Conservation (phyloP, 371 early-diverging fungal species). For the Zancudomyces culisetae region DNA sequence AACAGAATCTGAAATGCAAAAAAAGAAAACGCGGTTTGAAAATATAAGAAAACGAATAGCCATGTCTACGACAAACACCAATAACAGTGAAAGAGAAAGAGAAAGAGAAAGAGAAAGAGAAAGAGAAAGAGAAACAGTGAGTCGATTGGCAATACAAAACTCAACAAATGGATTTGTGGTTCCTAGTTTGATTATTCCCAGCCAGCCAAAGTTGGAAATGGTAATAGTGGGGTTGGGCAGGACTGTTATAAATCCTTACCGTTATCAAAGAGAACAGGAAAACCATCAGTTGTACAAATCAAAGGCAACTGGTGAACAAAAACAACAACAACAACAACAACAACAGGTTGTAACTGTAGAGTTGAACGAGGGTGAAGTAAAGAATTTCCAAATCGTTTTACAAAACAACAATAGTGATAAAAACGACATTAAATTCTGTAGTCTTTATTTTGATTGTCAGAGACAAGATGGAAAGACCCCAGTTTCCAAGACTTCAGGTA, state of each 20-base stretch:
- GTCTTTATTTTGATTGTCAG: not conserved
- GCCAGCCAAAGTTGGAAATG: slow-evolving; percentile 1
- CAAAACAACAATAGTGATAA: not conserved
- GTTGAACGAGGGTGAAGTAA: not conserved
- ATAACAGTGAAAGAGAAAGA: no score
- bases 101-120: not conserved
- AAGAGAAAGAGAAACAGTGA: not conserved
- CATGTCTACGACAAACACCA: no score
- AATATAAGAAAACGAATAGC: not conserved
- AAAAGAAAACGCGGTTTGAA: not conserved
- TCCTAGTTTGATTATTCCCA: not conserved
- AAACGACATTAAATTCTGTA: not conserved
- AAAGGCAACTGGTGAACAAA: no score
- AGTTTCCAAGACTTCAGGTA: not conserved
- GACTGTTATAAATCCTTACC: no score
- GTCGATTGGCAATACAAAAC: not conserved
- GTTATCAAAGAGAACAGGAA: no score
- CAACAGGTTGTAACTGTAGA: no score
- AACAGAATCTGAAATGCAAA: slow-evolving; percentile 4
- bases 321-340: no score
- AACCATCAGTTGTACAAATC: no score
- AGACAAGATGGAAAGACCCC: no score
- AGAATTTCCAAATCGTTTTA: not conserved
- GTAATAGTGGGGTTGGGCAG: not conserved
- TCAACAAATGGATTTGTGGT: not conserved